phyloP scores from a whole-genome alignment of 768 basidiomycete species.

The Lentinula boryana region DNA sequence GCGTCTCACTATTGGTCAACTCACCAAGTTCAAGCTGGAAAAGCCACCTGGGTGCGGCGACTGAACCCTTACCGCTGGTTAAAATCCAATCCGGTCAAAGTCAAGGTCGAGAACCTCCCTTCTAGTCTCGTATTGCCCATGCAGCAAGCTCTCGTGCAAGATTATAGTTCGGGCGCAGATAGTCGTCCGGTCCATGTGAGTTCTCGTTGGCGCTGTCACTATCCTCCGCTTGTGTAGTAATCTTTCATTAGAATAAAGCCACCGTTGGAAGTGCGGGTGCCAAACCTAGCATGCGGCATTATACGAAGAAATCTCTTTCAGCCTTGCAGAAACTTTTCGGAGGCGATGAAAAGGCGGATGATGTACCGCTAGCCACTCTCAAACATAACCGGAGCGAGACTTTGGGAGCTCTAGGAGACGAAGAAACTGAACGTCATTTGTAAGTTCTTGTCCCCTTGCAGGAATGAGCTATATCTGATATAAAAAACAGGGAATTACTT shows the following conservation, averaged over 20 bases:
- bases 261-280: conserved; percentile 13
- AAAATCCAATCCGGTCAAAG: conserved; percentile 63
- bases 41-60: conserved; percentile 60
- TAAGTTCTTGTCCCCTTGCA: conserved; percentile 28
- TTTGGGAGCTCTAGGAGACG: conserved; percentile 31
- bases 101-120: conserved; percentile 66
- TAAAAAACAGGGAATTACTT: conserved; percentile 52
- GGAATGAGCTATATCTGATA: neutral
- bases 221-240: neutral
- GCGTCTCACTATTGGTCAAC: conserved; percentile 62
- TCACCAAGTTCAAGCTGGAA: conserved; percentile 41
- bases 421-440: conserved; percentile 72
- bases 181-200: conserved; percentile 23
- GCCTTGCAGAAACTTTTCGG: conserved; percentile 62
- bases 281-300: conserved; percentile 38
- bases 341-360: conserved; percentile 43
- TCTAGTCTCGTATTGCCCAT: conserved; percentile 74
- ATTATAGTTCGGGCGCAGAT: conserved; percentile 32
- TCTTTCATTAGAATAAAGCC: neutral
- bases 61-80: conserved; percentile 90
- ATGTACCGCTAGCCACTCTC: conserved; percentile 57
- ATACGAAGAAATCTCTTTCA: conserved; percentile 51
- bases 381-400: conserved; percentile 33
- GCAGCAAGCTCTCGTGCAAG: conserved; percentile 68
- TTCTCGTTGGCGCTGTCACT: neutral